A percentile compares a stretch with the other conserved stretches of the same genome.
These are phyloP conservation scores for Colletotrichum magnum DNA, from an alignment of 2,329 filamentous ascomycete species.

Conservation along the genomic window DNA sequence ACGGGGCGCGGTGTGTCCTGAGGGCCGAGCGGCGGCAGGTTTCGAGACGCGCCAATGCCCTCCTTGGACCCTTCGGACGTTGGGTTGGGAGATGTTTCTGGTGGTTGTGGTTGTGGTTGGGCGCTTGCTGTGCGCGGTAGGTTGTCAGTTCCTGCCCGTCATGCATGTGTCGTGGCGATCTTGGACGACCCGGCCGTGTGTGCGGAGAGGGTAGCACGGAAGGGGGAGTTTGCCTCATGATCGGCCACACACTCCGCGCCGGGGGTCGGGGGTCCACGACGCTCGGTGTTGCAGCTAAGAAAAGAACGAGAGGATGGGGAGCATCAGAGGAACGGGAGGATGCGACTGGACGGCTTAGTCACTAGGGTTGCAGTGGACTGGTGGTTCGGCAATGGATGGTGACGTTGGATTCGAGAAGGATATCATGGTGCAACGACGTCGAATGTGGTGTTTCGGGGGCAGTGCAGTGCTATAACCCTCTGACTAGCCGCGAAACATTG, in stretches of 20 bases:
- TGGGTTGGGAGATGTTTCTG: constrained; percentile 13
- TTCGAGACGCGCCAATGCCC: constrained; percentile 38
- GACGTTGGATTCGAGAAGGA: neutral
- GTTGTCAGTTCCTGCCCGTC: neutral
- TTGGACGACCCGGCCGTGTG: neutral
- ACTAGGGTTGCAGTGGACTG: neutral
- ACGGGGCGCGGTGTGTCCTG: constrained; percentile 30
- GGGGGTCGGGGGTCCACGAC: constrained; percentile 34
- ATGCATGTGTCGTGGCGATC: constrained; percentile 18
- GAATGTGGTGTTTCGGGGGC: neutral
- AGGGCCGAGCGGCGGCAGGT: constrained; percentile 32
- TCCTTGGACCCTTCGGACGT: constrained; percentile 13
- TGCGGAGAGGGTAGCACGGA: constrained; percentile 9
- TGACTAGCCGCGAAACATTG: constrained; percentile 7
- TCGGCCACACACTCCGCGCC: constrained; percentile 7
- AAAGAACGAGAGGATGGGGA: constrained; percentile 9
- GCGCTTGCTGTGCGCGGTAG: constrained; percentile 3
- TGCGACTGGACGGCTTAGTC: constrained; percentile 1
- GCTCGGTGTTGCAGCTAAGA: constrained; percentile 34
- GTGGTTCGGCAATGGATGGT: neutral
- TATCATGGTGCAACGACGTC: neutral
- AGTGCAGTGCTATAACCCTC: neutral
- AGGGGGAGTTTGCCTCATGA: constrained; percentile 16
- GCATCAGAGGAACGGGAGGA: too few relatives aligned
- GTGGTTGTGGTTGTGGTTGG: constrained; percentile 23